Evolutionary conservation across 2,329 filamentous ascomycete genomes (phyloP), one percentile per base, ranked within the genome.

Genomic region (Fusarium circinatum): DNA sequence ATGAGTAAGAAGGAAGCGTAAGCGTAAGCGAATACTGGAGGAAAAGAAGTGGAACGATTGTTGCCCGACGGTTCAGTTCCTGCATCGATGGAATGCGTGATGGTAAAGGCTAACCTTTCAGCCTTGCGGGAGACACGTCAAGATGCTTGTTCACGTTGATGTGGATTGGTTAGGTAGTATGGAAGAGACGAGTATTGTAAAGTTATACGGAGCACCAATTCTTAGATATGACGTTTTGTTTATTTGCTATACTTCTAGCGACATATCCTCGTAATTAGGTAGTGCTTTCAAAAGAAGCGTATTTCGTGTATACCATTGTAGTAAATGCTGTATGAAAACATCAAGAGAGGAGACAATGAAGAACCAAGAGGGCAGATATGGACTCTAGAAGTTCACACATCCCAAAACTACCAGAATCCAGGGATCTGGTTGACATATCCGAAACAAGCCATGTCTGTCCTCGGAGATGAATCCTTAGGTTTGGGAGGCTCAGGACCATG

Each of bases 191-290:
- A 32, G 30, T 6, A 32, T 13, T 2, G 12, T 5, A 32, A 32
- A 15, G 15, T 34, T 34, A 34, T 34, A 34, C 5, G 3, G 22
- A 32, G 22, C 1, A 7, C 4, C 6, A 2, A 24, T 0, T 13
- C 3, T 14, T 17, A 2, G 7, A 6, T 18, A 4, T n/a, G 3
- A 2, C 3, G 0, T 22, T 12, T n/a, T 13, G 11, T 10, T 9
- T 2, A 20, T 26, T 24, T 15, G 1, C 8, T 20, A 11, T 36
- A 0, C 30, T 14, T 8, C 12, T 8, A 34, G n/a, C 4, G 5
- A 5, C 0, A 1, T 2, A 24, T 24, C 17, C 17, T 34, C 4
- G 0, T 10, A 11, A 20, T 14, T 34, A 0, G 5, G 6, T 14
- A n/a, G n/a, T n/a, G n/a, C n/a, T n/a, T n/a, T n/a, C n/a, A n/a